A percentile compares a stretch with the other conserved stretches of the same genome.
Conservation (phyloP, 2,329 filamentous ascomycete species). For the Sarocladium oryzae region DNA sequence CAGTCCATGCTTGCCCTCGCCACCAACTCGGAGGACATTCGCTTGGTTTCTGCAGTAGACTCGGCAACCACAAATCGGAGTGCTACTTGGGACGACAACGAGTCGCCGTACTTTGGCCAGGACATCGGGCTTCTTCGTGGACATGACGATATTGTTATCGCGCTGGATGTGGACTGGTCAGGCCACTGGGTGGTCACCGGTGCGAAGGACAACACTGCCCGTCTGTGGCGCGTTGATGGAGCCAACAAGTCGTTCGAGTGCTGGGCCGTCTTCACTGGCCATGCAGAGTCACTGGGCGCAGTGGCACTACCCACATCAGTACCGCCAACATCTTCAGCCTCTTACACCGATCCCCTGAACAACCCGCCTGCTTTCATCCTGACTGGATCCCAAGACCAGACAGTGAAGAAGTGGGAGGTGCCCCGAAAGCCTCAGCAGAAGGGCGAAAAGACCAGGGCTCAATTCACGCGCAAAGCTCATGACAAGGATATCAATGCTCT, state of each 20-base stretch:
- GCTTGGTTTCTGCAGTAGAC: constrained; percentile 68
- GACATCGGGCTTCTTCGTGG: constrained; percentile 82
- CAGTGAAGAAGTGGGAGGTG: constrained; percentile 90
- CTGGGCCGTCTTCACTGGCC: constrained; percentile 77
- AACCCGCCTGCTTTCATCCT: constrained; percentile 79
- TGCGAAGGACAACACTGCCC: constrained; percentile 92
- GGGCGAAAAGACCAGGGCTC: constrained; percentile 50
- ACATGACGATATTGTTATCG: constrained; percentile 93
- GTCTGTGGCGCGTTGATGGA: constrained; percentile 81
- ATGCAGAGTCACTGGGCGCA: constrained; percentile 89
- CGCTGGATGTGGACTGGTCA: constrained; percentile 91
- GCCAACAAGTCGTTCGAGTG: constrained; percentile 69
- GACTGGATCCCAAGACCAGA: constrained; percentile 92
- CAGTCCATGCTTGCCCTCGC: constrained; percentile 80
- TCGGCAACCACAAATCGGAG: constrained; percentile 16
- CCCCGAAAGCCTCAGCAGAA: constrained; percentile 44
- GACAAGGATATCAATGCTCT: constrained; percentile 99
- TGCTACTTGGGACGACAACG: constrained; percentile 16
- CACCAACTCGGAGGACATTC: constrained; percentile 90
- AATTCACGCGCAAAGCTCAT: constrained; percentile 90
- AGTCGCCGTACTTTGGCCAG: constrained; percentile 70
- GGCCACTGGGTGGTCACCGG: constrained; percentile 95
- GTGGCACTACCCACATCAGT: constrained; percentile 70
- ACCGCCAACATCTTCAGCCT: constrained; percentile 62
- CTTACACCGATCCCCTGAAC: constrained; percentile 65